phyloP scores from a whole-genome alignment of 164 flowering plant genomes.

The Vitis amurensis region DNA sequence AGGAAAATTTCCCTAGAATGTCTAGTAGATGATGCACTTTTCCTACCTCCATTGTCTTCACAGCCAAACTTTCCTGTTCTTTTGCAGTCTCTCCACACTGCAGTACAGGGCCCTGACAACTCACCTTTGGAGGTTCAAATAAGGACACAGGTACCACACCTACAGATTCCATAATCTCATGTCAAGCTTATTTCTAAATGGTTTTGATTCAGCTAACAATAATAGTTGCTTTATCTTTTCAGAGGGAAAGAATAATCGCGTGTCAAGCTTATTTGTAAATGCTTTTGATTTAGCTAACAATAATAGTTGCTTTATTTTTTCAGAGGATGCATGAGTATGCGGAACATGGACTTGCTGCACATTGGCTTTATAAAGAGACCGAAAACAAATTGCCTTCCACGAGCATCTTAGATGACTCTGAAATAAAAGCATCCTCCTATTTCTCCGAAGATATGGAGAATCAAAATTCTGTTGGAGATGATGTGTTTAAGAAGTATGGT shows the following conservation, averaged over 20 bases:
- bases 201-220: background rate
- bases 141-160: constrained; percentile 74
- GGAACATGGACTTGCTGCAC: constrained; percentile 97
- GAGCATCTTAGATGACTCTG: constrained; percentile 31
- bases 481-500: constrained; percentile 43
- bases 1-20: too few relatives aligned
- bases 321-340: constrained; percentile 97
- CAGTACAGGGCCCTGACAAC: constrained; percentile 82
- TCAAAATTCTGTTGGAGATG: constrained; percentile 39
- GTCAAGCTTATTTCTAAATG: constrained; percentile 2
- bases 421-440: constrained; percentile 32
- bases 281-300: background rate
- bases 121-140: constrained; percentile 95
- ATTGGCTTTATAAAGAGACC: constrained; percentile 95
- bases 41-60: too few relatives aligned
- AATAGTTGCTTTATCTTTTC: constrained; percentile 1
- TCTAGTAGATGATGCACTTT: too few relatives aligned
- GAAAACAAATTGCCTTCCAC: constrained; percentile 39
- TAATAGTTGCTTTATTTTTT: constrained; percentile 9
- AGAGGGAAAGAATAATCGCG: background rate
- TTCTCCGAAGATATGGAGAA: constrained; percentile 40
- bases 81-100: constrained; percentile 91
- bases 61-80: too few relatives aligned
- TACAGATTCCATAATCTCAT: background rate
- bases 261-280: constrained; percentile 1